Percentiles rank a stretch among this genome's conserved stretches.
phyloP scores from a whole-genome alignment of 2,329 filamentous ascomycete species.

The Septoria linicola region DNA sequence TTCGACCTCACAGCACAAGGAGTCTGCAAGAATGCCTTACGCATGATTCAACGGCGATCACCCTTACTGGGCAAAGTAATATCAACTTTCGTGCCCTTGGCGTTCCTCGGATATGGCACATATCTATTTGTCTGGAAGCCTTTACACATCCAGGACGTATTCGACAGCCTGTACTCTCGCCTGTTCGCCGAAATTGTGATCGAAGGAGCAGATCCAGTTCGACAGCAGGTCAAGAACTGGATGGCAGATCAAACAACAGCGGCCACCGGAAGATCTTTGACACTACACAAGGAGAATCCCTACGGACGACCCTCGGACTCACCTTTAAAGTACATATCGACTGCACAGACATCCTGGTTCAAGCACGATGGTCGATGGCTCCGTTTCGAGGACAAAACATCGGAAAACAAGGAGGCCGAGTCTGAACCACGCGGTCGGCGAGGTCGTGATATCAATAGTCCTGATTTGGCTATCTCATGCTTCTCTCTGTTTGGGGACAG shows the following conservation, averaged over 20 bases:
- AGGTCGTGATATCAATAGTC: background rate
- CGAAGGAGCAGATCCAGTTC: slow-evolving; percentile 40
- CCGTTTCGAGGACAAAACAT: slow-evolving; percentile 4
- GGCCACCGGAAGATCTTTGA: background rate
- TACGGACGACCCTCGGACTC: background rate
- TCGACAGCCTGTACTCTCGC: slow-evolving; percentile 35
- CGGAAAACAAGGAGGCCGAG: background rate
- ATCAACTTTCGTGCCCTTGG: slow-evolving; percentile 10
- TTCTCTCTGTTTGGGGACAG: slow-evolving; percentile 30
- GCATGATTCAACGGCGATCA: slow-evolving; percentile 5
- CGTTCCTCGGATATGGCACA: slow-evolving; percentile 15
- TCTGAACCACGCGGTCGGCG: background rate
- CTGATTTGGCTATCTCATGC: slow-evolving; percentile 25
- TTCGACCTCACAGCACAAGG: slow-evolving; percentile 10
- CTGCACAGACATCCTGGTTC: slow-evolving; percentile 4
- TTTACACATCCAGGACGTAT: background rate
- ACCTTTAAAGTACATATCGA: slow-evolving; percentile 7
- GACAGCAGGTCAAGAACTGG: slow-evolving; percentile 43
- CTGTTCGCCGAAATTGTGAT: slow-evolving; percentile 37
- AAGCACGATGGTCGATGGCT: slow-evolving; percentile 5
- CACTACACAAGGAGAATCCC: background rate
- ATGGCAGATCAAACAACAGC: slow-evolving; percentile 25
- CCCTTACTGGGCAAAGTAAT: slow-evolving; percentile 9
- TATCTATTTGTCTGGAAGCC: slow-evolving; percentile 15
- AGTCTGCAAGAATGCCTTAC: slow-evolving; percentile 14